Evolutionary conservation across 345 rosid species (phyloP).

Genomic region (Populus euphratica): DNA sequence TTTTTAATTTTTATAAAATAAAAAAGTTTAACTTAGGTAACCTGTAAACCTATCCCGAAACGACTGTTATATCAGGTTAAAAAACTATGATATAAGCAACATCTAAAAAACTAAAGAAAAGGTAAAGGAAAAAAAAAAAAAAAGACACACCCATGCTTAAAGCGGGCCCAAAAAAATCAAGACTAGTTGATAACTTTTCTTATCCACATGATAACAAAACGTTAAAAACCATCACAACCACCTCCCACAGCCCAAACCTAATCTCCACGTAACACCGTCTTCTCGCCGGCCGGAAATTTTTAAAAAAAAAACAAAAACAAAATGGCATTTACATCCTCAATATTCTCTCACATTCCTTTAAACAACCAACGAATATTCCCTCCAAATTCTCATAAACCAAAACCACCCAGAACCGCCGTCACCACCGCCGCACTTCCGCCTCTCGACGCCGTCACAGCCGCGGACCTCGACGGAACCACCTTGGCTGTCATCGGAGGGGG

Average conservation of each 20-base stretch:
- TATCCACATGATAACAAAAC: conserved; percentile 24
- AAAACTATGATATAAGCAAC: too few species aligned
- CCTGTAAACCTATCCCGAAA: too few species aligned
- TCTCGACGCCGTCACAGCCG: conserved; percentile 39
- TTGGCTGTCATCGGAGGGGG: conserved; percentile 79
- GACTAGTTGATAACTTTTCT: conserved; percentile 21
- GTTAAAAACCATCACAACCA: not conserved
- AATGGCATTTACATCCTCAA: conserved; percentile 66
- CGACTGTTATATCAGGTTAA: too few species aligned
- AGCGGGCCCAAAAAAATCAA: conserved; percentile 38
- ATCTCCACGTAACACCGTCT: conserved; percentile 9
- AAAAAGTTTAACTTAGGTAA: too few species aligned
- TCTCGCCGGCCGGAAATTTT: conserved; percentile 26
- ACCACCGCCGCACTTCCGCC: conserved; percentile 42
- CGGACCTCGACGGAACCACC: conserved; percentile 53
- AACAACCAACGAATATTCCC: conserved; percentile 23
- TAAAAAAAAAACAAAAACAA: not conserved
- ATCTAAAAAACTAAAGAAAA: too few species aligned
- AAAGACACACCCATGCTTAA: not conserved
- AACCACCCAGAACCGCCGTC: conserved; percentile 2
- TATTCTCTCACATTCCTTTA: conserved; percentile 40
- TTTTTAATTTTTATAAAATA: too few species aligned
- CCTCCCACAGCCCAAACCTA: not conserved
- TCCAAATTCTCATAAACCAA: conserved; percentile 29
- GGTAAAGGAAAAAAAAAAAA: too few species aligned